phyloP scores from a whole-genome alignment of 2,329 filamentous ascomycete genomes.

The Claviceps lovelessii region DNA sequence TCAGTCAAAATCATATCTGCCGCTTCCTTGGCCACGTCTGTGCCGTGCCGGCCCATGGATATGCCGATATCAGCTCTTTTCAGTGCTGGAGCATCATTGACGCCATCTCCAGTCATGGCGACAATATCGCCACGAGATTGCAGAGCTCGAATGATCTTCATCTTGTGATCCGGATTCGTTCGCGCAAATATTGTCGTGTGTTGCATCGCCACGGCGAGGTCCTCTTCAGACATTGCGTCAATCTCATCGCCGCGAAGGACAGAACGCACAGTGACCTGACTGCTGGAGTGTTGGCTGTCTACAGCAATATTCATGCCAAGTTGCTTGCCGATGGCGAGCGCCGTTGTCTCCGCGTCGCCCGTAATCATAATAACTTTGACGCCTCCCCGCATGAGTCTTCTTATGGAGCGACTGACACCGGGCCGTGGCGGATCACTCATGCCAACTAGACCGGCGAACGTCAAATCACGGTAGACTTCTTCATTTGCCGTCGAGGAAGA shows the following conservation, averaged over 20 bases:
- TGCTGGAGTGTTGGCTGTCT: slow-evolving; percentile 35
- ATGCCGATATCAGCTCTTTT: slow-evolving; percentile 98
- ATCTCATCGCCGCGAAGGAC: slow-evolving; percentile 83
- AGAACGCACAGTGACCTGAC: slow-evolving; percentile 47
- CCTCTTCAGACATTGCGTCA: slow-evolving; percentile 77
- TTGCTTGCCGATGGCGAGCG: slow-evolving; percentile 82
- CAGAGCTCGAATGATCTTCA: slow-evolving; percentile 87
- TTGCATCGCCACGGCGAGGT: slow-evolving; percentile 71
- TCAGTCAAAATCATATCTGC: slow-evolving; percentile 89
- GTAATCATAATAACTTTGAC: slow-evolving; percentile 99
- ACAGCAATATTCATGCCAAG: slow-evolving; percentile 76
- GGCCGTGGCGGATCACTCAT: slow-evolving; percentile 95
- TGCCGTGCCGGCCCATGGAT: slow-evolving; percentile 87
- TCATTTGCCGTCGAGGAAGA: slow-evolving; percentile 38
- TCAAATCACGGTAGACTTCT: slow-evolving; percentile 66
- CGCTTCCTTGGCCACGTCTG: slow-evolving; percentile 92
- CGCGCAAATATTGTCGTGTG: slow-evolving; percentile 90
- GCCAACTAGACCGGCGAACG: slow-evolving; percentile 83
- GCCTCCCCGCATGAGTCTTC: slow-evolving; percentile 79
- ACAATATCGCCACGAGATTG: slow-evolving; percentile 91
- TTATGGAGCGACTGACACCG: slow-evolving; percentile 78
- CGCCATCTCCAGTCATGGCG: slow-evolving; percentile 96
- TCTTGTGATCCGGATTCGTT: slow-evolving; percentile 92
- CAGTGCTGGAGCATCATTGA: slow-evolving; percentile 90
- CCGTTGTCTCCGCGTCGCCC: slow-evolving; percentile 88